Conservation (phyloP, 768 basidiomycete genomes). For the Neoboletus magnificus region DNA sequence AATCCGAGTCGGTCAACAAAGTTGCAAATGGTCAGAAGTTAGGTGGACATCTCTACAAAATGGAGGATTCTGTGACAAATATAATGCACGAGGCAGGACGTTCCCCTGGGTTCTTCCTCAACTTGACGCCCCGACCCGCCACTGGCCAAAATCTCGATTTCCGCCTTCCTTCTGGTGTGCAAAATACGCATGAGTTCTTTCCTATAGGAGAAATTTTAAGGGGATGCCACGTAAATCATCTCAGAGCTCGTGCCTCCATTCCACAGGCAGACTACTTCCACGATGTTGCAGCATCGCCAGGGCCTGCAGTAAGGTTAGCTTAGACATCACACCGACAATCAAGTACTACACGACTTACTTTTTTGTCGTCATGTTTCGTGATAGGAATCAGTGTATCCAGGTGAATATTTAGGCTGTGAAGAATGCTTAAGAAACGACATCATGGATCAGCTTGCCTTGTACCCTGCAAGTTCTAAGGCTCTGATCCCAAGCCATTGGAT, state of each 20-base stretch:
- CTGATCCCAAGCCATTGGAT: slow-evolving; percentile 81
- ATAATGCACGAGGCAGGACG: slow-evolving; percentile 24
- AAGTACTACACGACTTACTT: slow-evolving; percentile 41
- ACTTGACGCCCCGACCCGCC: slow-evolving; percentile 1
- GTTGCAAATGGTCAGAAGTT: neutral
- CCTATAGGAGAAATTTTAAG: slow-evolving; percentile 38
- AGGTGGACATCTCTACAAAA: slow-evolving; percentile 27
- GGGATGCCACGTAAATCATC: neutral
- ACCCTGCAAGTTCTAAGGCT: slow-evolving; percentile 66
- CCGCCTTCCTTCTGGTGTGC: slow-evolving; percentile 82
- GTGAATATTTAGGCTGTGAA: slow-evolving; percentile 54
- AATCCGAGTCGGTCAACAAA: neutral
- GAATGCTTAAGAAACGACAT: neutral
- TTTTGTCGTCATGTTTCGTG: slow-evolving; percentile 67
- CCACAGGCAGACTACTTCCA: slow-evolving; percentile 41
- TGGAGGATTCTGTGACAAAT: slow-evolving; percentile 26
- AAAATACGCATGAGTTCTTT: slow-evolving; percentile 81
- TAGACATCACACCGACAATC: neutral
- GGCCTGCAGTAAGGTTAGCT: slow-evolving; percentile 46
- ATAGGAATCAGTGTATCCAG: slow-evolving; percentile 65
- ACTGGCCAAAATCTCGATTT: slow-evolving; percentile 69
- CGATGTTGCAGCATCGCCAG: slow-evolving; percentile 54
- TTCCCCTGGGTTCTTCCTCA: slow-evolving; percentile 7
- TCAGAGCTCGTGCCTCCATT: slow-evolving; percentile 61
- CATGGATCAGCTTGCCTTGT: slow-evolving; percentile 13